Evolutionary conservation across 192 early-diverging fungal species (phyloP), one percentile per base, ranked within the genome.

Genomic region (Coemansia sp.): DNA sequence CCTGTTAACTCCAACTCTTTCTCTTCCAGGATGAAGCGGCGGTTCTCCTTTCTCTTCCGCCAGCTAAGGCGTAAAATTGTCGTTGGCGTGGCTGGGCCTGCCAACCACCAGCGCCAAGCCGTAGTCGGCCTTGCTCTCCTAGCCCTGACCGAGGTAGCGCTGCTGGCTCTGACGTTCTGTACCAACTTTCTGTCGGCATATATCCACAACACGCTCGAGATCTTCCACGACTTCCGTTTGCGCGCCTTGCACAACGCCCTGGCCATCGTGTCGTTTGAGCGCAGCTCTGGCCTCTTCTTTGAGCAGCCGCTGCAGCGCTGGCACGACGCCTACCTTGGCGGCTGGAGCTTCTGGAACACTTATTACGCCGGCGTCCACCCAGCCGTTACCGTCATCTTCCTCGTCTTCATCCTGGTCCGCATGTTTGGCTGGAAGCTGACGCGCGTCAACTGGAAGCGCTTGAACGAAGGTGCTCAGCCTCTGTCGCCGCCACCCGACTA

Each of bases 291-390:
- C 36, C 34, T 84, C 44, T 84, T 84, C 63, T 64, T 79, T 24
- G 82, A 84, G 66, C 78, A 84, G 71, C 71, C 78, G 67, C 66
- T 84, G 73, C 82, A 84, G 74, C 64, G 73, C 64, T 84, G 82
- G 82, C 76, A 84, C 65, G 72, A 77, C 46, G 27, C 69, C 36
- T 36, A 63, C 39, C n/a, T 76, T 29, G 78, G 68, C 34, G 82
- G 82, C 2, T 84, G 82, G 82, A 60, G 61, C 20, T 84, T 84
- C 67, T 84, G 82, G 82, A 84, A 84, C 82, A 84, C 82, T 20
- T 84, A 84, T 70, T 84, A 84, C 18, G 82, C 82, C 2, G 81
- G 82, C 40, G 82, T 80, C 36, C 82, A 84, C 46, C 82, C 82
- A 1, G 82, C 79, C 6, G 82, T 80, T 34, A 84, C 82, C 3